A percentile compares a stretch with the other conserved stretches of the same genome.
phyloP scores from a whole-genome alignment of 352 stramenopile genomes.

The Globisporangium rhizosaccharum region DNA sequence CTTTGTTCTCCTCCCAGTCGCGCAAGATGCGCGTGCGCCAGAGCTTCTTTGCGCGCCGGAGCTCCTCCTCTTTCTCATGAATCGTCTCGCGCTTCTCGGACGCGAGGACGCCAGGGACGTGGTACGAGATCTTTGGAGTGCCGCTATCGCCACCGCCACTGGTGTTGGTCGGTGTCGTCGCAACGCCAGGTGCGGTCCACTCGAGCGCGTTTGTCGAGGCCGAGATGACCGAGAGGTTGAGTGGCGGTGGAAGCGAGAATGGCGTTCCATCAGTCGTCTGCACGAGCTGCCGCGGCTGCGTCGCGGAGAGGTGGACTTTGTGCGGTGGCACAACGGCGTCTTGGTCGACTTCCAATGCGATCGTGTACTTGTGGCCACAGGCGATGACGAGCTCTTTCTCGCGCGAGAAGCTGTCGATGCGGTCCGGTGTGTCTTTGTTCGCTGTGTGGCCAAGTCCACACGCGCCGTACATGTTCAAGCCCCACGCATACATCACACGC shows the following conservation, averaged over 20 bases:
- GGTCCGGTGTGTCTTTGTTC: constrained; percentile 76
- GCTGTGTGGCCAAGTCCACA: constrained; percentile 72
- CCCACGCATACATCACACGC: constrained; percentile 73
- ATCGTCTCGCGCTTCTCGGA: constrained; percentile 36
- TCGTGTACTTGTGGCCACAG: constrained; percentile 81
- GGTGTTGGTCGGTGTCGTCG: constrained; percentile 8
- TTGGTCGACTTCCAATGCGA: constrained; percentile 52
- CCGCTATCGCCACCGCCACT: background rate
- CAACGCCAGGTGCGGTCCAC: constrained; percentile 1
- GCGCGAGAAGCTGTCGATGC: constrained; percentile 65
- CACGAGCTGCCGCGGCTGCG: constrained; percentile 8
- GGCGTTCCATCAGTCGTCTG: background rate
- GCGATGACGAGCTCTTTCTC: constrained; percentile 52
- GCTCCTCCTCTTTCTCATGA: constrained; percentile 76
- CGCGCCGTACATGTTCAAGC: constrained; percentile 74
- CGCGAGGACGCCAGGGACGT: background rate
- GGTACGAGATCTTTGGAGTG: constrained; percentile 4
- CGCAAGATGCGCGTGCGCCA: constrained; percentile 75
- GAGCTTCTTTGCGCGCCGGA: constrained; percentile 77
- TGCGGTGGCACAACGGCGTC: constrained; percentile 6
- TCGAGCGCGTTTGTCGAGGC: constrained; percentile 4
- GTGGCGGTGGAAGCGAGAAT: constrained; percentile 1
- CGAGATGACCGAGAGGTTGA: constrained; percentile 13
- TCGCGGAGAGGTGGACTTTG: constrained; percentile 10
- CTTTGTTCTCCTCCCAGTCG: constrained; percentile 72